These are phyloP conservation scores for Colletotrichum sp. DNA, from an alignment of 2,329 filamentous ascomycete species.

Conservation along the genomic window DNA sequence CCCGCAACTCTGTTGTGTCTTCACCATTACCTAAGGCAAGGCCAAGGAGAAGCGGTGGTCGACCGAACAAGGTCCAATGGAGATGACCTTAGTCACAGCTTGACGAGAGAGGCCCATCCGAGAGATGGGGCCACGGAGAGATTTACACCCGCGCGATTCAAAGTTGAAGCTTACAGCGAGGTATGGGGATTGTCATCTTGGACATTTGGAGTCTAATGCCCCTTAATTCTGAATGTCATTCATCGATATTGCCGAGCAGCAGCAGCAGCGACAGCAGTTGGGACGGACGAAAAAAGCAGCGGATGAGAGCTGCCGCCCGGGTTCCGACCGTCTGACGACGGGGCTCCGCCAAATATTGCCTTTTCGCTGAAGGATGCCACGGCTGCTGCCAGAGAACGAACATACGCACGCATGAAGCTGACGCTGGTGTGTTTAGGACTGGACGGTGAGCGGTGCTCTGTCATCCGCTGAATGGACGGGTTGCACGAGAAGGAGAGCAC, in stretches of 20 bases:
- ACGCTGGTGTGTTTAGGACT: slow-evolving; percentile 1
- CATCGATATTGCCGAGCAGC: neutral
- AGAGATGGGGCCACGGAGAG: neutral
- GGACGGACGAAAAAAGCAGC: slow-evolving; percentile 10
- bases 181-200: neutral
- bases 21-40: slow-evolving; percentile 11
- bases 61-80: neutral
- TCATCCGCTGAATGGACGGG: slow-evolving; percentile 12
- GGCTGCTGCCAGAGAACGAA: neutral
- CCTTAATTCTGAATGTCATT: neutral
- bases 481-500: neutral
- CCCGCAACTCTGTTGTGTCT: neutral
- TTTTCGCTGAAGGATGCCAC: neutral
- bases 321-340: neutral
- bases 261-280: neutral
- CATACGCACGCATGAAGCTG: slow-evolving; percentile 12
- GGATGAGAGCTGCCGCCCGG: neutral
- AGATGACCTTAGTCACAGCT: slow-evolving; percentile 5
- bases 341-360: neutral
- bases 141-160: neutral
- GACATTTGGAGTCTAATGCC: neutral
- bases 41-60: neutral
- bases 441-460: slow-evolving; percentile 2
- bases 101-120: neutral
- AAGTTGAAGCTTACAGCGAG: neutral